A percentile compares a stretch with the other conserved stretches of the same genome.
Evolutionary conservation across 176 grass and related monocot genomes (phyloP).

Genomic region (Miscanthus lutarioriparius): DNA sequence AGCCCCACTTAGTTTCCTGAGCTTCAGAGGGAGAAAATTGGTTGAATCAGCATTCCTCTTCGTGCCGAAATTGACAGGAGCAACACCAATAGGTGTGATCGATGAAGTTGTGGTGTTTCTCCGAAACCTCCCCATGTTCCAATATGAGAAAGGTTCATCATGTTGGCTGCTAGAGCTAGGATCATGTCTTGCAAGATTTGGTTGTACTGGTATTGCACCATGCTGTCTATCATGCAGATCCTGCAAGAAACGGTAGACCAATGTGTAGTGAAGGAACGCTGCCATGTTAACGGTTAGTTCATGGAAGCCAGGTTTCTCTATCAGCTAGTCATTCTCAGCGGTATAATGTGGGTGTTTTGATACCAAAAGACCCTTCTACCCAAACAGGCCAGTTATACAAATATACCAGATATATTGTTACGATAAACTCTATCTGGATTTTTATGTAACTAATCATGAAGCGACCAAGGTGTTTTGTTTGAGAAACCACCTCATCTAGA

Average conservation of each 20-base stretch:
- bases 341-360: neutral
- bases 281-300: neutral
- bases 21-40: conserved; percentile 41
- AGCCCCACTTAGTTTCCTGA: conserved; percentile 40
- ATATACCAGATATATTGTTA: neutral
- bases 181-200: conserved; percentile 34
- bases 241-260: conserved; percentile 27
- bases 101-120: conserved; percentile 52
- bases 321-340: conserved; percentile 19
- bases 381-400: neutral
- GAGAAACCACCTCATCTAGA: neutral
- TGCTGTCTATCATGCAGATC: conserved; percentile 41
- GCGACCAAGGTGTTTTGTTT: neutral
- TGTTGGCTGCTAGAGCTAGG: conserved; percentile 44
- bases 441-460: neutral
- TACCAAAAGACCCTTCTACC: neutral
- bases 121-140: conserved; percentile 72
- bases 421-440: neutral
- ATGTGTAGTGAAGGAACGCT: neutral
- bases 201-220: conserved; percentile 2
- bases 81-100: conserved; percentile 8
- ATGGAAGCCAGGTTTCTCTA: neutral
- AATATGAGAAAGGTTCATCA: conserved; percentile 71
- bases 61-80: conserved; percentile 34
- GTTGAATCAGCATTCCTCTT: conserved; percentile 46